phyloP scores from a whole-genome alignment of 2,329 filamentous ascomycete genomes.

The Penicillium carneum region DNA sequence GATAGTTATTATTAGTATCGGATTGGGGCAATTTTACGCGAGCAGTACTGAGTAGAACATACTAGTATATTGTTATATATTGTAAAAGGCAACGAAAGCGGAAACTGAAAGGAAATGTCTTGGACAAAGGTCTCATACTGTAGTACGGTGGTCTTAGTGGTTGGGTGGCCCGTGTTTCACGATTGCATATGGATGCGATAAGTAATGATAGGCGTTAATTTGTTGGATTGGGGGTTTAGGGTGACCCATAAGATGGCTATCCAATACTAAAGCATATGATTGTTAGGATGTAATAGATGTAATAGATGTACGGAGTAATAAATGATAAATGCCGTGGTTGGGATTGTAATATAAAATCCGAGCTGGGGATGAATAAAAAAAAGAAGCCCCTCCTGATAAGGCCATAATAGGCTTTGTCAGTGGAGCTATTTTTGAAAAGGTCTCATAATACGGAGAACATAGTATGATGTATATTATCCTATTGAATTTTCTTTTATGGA shows the following conservation, averaged over 20 bases:
- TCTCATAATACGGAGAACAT: neutral
- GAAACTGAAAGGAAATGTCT: too few relatives aligned
- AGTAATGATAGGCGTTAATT: neutral
- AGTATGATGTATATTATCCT: neutral
- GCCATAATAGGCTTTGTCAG: neutral
- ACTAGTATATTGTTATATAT: too few relatives aligned
- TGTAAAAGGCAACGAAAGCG: neutral
- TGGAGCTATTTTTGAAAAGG: neutral
- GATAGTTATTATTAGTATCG: conserved; percentile 1
- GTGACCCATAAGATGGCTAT: neutral
- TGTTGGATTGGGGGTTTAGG: neutral
- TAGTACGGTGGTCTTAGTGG: neutral
- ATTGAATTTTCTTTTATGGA: conserved; percentile 8
- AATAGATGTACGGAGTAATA: neutral
- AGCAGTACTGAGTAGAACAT: neutral
- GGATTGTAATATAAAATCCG: neutral
- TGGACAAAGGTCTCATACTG: neutral
- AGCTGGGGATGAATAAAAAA: neutral
- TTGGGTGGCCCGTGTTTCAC: neutral
- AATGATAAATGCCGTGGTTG: neutral
- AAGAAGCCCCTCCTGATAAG: neutral
- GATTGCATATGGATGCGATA: neutral
- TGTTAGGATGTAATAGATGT: neutral
- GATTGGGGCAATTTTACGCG: conserved; percentile 4
- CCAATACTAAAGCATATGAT: neutral